Conservation (phyloP, 805 yeast species). For the Yarrowia sp. region DNA sequence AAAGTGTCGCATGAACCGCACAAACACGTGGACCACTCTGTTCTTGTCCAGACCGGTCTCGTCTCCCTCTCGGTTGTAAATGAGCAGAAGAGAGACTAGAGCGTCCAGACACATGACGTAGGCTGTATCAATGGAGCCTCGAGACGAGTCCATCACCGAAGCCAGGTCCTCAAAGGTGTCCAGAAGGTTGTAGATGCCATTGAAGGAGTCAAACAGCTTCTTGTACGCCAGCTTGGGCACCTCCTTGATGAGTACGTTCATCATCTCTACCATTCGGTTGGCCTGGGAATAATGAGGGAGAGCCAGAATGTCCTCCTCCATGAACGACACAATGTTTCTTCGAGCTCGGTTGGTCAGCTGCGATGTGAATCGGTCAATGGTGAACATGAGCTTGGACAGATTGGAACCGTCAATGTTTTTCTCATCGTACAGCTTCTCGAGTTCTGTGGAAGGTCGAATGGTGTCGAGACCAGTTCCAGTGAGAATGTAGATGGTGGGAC, state of each 20-base stretch:
- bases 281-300: constrained; percentile 5
- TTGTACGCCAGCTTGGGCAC: constrained; percentile 9
- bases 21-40: background rate
- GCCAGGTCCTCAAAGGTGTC: background rate
- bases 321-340: background rate
- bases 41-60: background rate
- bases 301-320: constrained; percentile 15
- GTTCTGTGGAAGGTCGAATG: background rate
- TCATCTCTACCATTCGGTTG: constrained; percentile 1
- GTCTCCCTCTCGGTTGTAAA: constrained; percentile 6
- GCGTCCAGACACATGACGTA: constrained; percentile 4
- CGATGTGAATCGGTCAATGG: background rate
- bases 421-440: constrained; percentile 8
- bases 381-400: background rate
- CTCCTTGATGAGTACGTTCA: background rate
- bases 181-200: background rate
- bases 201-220: background rate
- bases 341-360: background rate
- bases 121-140: constrained; percentile 9
- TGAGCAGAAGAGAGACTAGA: background rate
- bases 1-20: background rate
- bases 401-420: background rate
- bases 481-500: background rate
- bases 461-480: background rate
- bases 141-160: background rate